phyloP scores from a whole-genome alignment of 352 stramenopile species.

The Globisporangium radiosum region DNA sequence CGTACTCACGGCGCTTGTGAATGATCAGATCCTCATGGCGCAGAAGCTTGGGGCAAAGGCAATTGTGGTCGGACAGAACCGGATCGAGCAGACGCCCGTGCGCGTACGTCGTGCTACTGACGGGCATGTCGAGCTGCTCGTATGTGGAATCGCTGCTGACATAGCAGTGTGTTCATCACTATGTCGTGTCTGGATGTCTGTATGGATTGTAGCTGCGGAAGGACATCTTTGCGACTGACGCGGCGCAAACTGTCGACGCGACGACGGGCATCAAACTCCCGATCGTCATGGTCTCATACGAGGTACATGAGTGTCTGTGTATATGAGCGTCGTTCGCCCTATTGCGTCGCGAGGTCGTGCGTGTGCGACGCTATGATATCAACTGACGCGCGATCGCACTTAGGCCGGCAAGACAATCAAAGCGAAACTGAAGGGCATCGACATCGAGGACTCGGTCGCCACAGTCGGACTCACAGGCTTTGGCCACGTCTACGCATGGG shows the following conservation, averaged over 20 bases:
- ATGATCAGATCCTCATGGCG: slow-evolving; percentile 39
- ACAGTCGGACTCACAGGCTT: slow-evolving; percentile 32
- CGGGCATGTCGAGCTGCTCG: neutral
- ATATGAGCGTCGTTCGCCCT: neutral
- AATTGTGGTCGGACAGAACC: slow-evolving; percentile 55
- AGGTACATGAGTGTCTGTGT: slow-evolving; percentile 15
- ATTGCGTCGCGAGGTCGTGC: too few species aligned
- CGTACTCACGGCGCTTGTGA: neutral
- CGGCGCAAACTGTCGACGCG: slow-evolving; percentile 26
- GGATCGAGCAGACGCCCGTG: slow-evolving; percentile 35
- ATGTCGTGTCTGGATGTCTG: neutral
- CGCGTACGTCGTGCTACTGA: slow-evolving; percentile 22
- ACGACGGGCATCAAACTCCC: slow-evolving; percentile 55
- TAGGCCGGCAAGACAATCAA: slow-evolving; percentile 46
- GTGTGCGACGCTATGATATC: too few species aligned
- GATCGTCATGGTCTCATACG: slow-evolving; percentile 48
- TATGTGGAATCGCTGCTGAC: neutral
- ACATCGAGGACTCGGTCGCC: slow-evolving; percentile 37
- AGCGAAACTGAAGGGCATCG: slow-evolving; percentile 24
- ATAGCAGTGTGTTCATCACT: too few species aligned
- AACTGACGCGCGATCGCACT: neutral
- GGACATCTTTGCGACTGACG: slow-evolving; percentile 29
- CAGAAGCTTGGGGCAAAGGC: slow-evolving; percentile 63
- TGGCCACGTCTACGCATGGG: slow-evolving; percentile 62
- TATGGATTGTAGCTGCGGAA: slow-evolving; percentile 32